Evolutionary conservation across 2,329 filamentous ascomycete genomes (phyloP).

Genomic region (Stylonectria norvegica): DNA sequence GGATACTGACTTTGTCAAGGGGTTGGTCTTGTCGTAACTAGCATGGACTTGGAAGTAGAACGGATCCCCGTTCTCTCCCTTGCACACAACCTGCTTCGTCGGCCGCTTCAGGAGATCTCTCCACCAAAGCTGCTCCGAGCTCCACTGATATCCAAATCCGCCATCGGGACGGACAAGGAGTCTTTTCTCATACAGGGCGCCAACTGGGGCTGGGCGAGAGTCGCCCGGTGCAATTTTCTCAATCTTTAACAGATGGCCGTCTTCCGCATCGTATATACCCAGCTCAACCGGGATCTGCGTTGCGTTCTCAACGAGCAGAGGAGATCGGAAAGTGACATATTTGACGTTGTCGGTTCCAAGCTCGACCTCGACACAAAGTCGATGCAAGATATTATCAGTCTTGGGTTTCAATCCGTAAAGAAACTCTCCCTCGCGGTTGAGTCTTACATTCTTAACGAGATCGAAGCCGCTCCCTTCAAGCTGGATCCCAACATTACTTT

Average conservation of each 20-base stretch:
- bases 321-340: slow-evolving; percentile 92
- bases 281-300: slow-evolving; percentile 95
- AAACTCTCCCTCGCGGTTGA: slow-evolving; percentile 92
- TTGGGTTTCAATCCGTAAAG: slow-evolving; percentile 86
- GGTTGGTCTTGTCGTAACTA: slow-evolving; percentile 77
- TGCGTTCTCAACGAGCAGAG: slow-evolving; percentile 88
- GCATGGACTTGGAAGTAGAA: slow-evolving; percentile 98
- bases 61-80: slow-evolving; percentile 79
- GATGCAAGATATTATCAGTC: slow-evolving; percentile 79
- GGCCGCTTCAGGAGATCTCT: slow-evolving; percentile 81
- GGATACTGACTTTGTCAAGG: slow-evolving; percentile 63
- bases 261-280: slow-evolving; percentile 81
- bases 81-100: slow-evolving; percentile 83
- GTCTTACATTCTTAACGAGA: slow-evolving; percentile 77
- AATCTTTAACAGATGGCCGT: slow-evolving; percentile 91
- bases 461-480: slow-evolving; percentile 95
- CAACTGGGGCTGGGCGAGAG: slow-evolving; percentile 83
- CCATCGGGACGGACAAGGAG: slow-evolving; percentile 87
- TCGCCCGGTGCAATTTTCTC: slow-evolving; percentile 96
- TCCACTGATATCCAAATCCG: slow-evolving; percentile 96
- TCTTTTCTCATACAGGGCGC: slow-evolving; percentile 85
- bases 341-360: slow-evolving; percentile 96
- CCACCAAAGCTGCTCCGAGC: slow-evolving; percentile 86
- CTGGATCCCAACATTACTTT: slow-evolving; percentile 74
- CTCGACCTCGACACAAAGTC: slow-evolving; percentile 85